phyloP scores from a whole-genome alignment of 1,284 basidiomycete genomes.

The Coriolopsis trogii region DNA sequence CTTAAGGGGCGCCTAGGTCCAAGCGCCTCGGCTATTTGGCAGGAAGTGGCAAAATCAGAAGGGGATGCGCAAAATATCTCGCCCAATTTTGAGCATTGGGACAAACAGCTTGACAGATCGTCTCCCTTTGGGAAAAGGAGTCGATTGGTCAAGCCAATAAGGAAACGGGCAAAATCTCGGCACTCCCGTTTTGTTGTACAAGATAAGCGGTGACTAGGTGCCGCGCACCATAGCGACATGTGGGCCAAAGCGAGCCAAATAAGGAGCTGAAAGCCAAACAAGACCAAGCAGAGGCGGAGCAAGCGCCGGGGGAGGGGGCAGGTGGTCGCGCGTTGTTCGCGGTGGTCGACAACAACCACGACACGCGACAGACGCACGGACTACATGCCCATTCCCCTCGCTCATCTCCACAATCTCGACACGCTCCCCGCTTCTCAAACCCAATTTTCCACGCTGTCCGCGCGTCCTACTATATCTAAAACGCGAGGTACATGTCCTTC shows the following conservation, averaged over 20 bases:
- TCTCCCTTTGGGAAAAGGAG: no score
- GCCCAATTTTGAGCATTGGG: no score
- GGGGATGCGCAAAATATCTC: no score
- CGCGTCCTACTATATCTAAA: slow-evolving; percentile 12
- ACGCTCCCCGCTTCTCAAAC: slow-evolving; percentile 2
- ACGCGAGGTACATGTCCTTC: slow-evolving; percentile 73
- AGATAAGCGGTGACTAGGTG: no score
- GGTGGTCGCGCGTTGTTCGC: slow-evolving; percentile 17
- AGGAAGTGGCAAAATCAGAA: no score
- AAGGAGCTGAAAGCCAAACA: slow-evolving; percentile 14
- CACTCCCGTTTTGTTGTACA: no score
- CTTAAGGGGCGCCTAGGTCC: no score
- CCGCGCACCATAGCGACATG: slow-evolving; percentile 11
- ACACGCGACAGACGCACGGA: slow-evolving; percentile 26
- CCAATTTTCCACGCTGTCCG: slow-evolving; percentile 1
- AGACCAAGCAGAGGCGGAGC: slow-evolving; percentile 6
- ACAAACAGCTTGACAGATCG: no score
- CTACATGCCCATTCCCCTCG: slow-evolving; percentile 20
- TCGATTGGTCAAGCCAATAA: no score
- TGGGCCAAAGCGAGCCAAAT: slow-evolving; percentile 12
- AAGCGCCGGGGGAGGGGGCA: slow-evolving; percentile 9
- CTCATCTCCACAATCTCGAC: slow-evolving; percentile 9
- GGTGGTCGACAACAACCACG: slow-evolving; percentile 22
- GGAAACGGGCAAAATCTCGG: no score
- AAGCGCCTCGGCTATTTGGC: no score